phyloP scores from a whole-genome alignment of 495 filamentous ascomycete species.

The Trichoderma asperelloides region DNA sequence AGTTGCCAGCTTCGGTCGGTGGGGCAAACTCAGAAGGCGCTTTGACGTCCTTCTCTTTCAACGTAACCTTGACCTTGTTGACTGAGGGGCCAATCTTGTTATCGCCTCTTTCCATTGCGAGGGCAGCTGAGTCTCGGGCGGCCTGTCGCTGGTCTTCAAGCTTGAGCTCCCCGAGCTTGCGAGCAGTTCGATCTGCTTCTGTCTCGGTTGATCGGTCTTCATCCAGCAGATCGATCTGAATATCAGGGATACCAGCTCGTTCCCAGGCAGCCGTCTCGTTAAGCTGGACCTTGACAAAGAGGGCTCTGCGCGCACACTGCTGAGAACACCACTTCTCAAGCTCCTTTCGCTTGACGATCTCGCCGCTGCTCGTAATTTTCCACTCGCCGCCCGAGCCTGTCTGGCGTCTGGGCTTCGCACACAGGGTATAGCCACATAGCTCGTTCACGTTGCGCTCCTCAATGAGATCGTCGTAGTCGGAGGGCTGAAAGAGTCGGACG shows the following conservation, averaged over 20 bases:
- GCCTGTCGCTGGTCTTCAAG: conserved; percentile 27
- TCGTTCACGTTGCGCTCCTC: conserved; percentile 74
- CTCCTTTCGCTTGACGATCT: conserved; percentile 49
- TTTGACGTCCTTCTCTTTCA: conserved; percentile 39
- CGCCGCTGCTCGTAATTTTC: conserved; percentile 36
- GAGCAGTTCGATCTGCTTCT: conserved; percentile 20
- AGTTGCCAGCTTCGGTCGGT: conserved; percentile 18
- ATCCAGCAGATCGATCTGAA: conserved; percentile 47
- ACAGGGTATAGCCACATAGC: conserved; percentile 76
- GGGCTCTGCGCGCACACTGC: conserved; percentile 63
- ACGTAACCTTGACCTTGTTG: conserved; percentile 26
- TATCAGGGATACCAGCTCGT: conserved; percentile 40
- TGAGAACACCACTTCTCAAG: conserved; percentile 85
- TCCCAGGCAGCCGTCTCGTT: conserved; percentile 70
- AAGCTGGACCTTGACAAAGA: conserved; percentile 83
- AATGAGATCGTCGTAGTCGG: conserved; percentile 79
- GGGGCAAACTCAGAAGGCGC: conserved; percentile 14
- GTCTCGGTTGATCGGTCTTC: conserved; percentile 23
- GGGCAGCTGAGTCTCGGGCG: conserved; percentile 26
- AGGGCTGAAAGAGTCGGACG: conserved; percentile 64
- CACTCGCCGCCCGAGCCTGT: conserved; percentile 35
- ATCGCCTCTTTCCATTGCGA: conserved; percentile 49
- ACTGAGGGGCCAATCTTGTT: conserved; percentile 12
- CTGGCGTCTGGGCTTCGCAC: conserved; percentile 46
- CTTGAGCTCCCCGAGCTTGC: conserved; percentile 31